Evolutionary conservation across 306 rosid genomes (phyloP).

Genomic region (Prunus armeniaca): DNA sequence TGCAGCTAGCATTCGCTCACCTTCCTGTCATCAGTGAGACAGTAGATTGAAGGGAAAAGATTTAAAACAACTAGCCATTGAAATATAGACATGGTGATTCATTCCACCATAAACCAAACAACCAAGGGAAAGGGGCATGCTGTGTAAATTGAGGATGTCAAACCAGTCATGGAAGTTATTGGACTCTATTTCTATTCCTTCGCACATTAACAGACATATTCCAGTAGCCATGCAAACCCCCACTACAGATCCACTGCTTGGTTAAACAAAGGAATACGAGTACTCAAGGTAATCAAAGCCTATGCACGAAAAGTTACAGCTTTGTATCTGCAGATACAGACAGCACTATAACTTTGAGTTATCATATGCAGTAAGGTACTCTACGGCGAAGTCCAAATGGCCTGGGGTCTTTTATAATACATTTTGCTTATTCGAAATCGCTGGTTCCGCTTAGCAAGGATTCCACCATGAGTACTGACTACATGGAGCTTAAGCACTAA

Average conservation of each 20-base stretch:
- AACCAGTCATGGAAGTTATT: not conserved
- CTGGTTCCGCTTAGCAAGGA: not conserved
- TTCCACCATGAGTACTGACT: not conserved
- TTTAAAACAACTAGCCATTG: not conserved
- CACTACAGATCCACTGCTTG: not conserved
- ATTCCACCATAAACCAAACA: not conserved
- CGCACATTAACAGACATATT: not conserved
- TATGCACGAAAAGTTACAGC: not conserved
- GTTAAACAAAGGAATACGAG: not conserved
- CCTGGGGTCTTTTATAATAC: not conserved
- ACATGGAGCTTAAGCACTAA: not conserved
- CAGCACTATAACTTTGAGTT: not conserved
- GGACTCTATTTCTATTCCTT: not conserved
- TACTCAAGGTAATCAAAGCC: not conserved
- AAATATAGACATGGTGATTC: not conserved
- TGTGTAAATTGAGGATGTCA: not conserved
- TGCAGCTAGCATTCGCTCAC: constrained; percentile 30
- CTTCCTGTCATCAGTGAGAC: constrained; percentile 39
- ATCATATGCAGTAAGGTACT: not conserved
- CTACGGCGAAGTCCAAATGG: not conserved
- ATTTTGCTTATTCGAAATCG: not conserved
- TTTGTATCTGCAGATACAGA: not conserved
- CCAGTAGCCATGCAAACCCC: not conserved
- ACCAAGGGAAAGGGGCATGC: not conserved
- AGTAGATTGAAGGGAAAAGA: not conserved